A percentile compares a stretch with the other conserved stretches of the same genome.
Conservation (phyloP, 805 yeast genomes). For the Suhomyces vadensis region DNA sequence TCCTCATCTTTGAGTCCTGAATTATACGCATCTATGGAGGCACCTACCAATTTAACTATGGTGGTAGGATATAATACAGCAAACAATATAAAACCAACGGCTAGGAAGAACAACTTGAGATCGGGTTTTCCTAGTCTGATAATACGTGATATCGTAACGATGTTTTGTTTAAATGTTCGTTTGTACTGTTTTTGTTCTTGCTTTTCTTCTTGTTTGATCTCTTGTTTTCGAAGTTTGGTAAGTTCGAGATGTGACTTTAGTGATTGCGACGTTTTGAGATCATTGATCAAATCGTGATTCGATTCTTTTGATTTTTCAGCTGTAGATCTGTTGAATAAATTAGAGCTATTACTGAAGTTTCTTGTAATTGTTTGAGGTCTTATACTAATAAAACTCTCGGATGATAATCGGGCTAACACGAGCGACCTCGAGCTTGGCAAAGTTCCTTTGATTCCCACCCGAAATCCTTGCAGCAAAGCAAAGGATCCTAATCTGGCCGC, state of each 20-base stretch:
- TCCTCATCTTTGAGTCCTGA: conserved; percentile 34
- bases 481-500: not conserved
- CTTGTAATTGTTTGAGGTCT: not conserved
- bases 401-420: not conserved
- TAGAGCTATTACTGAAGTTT: not conserved
- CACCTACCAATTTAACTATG: conserved; percentile 44
- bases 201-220: conserved; percentile 33
- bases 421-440: not conserved
- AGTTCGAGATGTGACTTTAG: conserved; percentile 32
- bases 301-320: not conserved
- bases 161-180: conserved; percentile 33
- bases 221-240: conserved; percentile 24
- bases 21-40: conserved; percentile 45
- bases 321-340: not conserved
- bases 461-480: not conserved
- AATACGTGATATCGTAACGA: conserved; percentile 39
- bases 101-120: conserved; percentile 35
- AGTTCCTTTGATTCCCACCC: not conserved
- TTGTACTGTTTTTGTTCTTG: conserved; percentile 22
- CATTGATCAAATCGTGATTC: conserved; percentile 2
- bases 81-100: conserved; percentile 42
- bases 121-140: conserved; percentile 42
- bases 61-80: conserved; percentile 48
- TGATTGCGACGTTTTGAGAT: conserved; percentile 13
- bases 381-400: not conserved